Conservation (phyloP, 2,329 filamentous ascomycete genomes). For the Fusarium lyarnte region DNA sequence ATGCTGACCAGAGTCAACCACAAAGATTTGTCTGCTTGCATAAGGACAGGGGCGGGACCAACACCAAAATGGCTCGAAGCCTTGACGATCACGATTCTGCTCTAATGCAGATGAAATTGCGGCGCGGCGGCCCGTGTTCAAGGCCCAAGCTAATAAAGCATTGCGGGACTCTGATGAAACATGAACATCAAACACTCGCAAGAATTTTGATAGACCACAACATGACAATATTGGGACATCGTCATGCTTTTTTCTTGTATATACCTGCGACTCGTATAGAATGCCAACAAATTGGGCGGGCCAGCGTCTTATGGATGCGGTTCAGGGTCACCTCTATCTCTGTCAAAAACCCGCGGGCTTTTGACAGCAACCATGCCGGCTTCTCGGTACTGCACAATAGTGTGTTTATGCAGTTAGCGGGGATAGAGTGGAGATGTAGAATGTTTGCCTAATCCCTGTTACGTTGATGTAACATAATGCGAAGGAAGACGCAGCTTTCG, state of each 20-base stretch:
- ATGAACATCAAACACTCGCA: neutral
- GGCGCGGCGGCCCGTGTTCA: slow-evolving; percentile 19
- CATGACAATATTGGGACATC: neutral
- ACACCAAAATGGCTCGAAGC: neutral
- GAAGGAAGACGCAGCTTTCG: neutral
- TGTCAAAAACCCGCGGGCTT: neutral
- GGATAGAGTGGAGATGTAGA: slow-evolving; percentile 6
- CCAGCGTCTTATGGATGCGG: neutral
- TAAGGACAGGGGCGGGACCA: neutral
- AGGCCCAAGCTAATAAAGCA: slow-evolving; percentile 5
- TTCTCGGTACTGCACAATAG: neutral
- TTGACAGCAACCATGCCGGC: neutral
- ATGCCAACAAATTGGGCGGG: neutral
- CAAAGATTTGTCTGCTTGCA: neutral
- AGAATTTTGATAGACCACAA: neutral
- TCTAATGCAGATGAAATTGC: slow-evolving; percentile 7
- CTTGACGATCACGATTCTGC: neutral
- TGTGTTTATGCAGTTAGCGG: neutral
- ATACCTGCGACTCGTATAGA: neutral
- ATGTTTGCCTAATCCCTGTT: slow-evolving; percentile 5
- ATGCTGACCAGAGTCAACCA: neutral
- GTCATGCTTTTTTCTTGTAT: slow-evolving; percentile 3
- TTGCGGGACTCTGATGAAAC: slow-evolving; percentile 21
- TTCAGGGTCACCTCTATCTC: neutral
- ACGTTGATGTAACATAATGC: neutral